Evolutionary conservation across 2,329 filamentous ascomycete genomes (phyloP).

Genomic region (Escovopsis sp.): DNA sequence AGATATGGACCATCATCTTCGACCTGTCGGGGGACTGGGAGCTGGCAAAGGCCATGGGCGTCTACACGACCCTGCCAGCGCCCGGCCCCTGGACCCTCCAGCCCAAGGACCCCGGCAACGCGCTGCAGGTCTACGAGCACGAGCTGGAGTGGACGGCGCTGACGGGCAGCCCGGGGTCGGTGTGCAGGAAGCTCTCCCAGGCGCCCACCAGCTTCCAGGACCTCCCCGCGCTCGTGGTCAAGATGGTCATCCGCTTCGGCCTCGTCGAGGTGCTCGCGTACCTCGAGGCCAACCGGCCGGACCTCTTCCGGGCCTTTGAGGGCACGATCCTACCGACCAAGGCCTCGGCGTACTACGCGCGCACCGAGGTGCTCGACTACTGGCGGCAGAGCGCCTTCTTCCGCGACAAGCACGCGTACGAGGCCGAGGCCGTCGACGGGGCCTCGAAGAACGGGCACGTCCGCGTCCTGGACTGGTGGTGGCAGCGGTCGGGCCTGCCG

Average conservation of each 20-base stretch:
- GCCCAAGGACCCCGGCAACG: constrained; percentile 45
- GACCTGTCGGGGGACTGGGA: constrained; percentile 85
- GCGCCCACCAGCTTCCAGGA: constrained; percentile 55
- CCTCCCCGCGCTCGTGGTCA: constrained; percentile 68
- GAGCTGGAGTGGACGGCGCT: constrained; percentile 79
- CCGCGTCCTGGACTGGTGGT: constrained; percentile 85
- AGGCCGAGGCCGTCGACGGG: constrained; percentile 69
- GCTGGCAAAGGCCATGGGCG: constrained; percentile 61
- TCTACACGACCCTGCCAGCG: constrained; percentile 63
- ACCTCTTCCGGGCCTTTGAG: constrained; percentile 78
- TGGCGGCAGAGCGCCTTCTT: constrained; percentile 78
- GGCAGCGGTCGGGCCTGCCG: constrained; percentile 57
- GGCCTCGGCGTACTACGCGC: constrained; percentile 74
- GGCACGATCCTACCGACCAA: constrained; percentile 76
- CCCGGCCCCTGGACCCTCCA: constrained; percentile 54
- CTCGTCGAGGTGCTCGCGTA: constrained; percentile 64
- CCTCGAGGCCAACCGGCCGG: constrained; percentile 43
- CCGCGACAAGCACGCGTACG: constrained; percentile 66
- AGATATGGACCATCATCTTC: constrained; percentile 81
- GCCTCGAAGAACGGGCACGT: constrained; percentile 78
- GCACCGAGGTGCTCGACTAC: constrained; percentile 74
- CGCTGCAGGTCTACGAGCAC: constrained; percentile 56
- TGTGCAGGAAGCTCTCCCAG: constrained; percentile 58
- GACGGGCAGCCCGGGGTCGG: constrained; percentile 51
- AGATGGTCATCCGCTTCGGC: constrained; percentile 83